Percentiles rank a stretch among this genome's conserved stretches.
These are phyloP conservation scores for Tremellales sp. DNA, from an alignment of 1,284 basidiomycete genomes.

Conservation along the genomic window DNA sequence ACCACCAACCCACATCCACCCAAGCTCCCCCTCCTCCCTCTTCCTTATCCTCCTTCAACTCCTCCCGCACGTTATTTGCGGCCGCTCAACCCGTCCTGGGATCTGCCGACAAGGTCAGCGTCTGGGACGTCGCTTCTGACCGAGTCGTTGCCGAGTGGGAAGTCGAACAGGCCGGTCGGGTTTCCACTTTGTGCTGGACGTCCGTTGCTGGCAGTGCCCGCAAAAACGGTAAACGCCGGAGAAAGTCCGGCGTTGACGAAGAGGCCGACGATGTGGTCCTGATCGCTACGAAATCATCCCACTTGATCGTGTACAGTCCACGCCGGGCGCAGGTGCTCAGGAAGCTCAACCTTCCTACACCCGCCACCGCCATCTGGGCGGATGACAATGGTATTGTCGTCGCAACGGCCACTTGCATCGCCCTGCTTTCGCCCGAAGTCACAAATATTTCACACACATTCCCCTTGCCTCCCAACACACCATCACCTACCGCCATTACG, in stretches of 20 bases:
- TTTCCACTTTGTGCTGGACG: constrained; percentile 35
- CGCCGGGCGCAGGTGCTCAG: constrained; percentile 28
- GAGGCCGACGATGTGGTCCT: constrained; percentile 38
- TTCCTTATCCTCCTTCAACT: constrained; percentile 43
- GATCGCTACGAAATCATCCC: constrained; percentile 32
- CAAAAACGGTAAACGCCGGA: constrained; percentile 33
- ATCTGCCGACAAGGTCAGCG: constrained; percentile 43
- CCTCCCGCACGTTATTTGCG: constrained; percentile 41
- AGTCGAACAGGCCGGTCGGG: constrained; percentile 41
- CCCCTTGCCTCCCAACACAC: constrained; percentile 21
- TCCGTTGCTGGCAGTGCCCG: constrained; percentile 15
- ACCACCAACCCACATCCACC: constrained; percentile 21
- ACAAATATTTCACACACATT: constrained; percentile 32
- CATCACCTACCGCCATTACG: constrained; percentile 30
- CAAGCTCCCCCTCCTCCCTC: constrained; percentile 42
- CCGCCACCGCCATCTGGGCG: constrained; percentile 34
- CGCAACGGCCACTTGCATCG: constrained; percentile 29
- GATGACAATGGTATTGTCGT: constrained; percentile 31
- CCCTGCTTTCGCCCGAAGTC: constrained; percentile 33
- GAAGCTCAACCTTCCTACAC: constrained; percentile 24
- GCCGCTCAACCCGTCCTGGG: constrained; percentile 43
- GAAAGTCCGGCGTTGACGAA: constrained; percentile 19
- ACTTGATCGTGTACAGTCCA: constrained; percentile 30
- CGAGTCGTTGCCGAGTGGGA: constrained; percentile 46
- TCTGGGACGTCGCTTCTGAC: constrained; percentile 45